Conservation (phyloP, 768 basidiomycete genomes). For the Termitomyces heimii region DNA sequence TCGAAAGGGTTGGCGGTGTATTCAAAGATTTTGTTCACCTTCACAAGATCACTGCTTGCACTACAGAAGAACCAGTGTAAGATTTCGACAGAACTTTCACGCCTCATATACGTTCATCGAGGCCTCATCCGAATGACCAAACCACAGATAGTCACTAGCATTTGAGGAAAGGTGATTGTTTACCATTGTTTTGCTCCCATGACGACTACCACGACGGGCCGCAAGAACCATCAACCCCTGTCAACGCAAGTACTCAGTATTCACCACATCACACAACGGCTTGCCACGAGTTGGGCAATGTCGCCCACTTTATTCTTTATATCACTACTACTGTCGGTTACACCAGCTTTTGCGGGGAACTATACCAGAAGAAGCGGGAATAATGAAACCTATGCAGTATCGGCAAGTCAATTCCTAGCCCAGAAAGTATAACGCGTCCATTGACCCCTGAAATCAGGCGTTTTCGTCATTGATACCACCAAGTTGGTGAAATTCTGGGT, state of each 20-base stretch:
- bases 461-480: conserved; percentile 18
- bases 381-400: conserved; percentile 14
- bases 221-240: background rate
- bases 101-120: background rate
- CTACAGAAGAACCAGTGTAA: background rate
- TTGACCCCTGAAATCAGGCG: conserved; percentile 6
- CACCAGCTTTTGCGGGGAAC: conserved; percentile 6
- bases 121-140: background rate
- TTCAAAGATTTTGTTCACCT: background rate
- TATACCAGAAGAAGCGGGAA: conserved; percentile 6
- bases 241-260: background rate
- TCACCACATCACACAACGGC: background rate
- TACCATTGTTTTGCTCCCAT: conserved; percentile 2
- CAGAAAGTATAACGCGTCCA: background rate
- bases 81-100: background rate
- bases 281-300: conserved; percentile 9
- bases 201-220: background rate
- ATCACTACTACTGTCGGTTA: conserved; percentile 3
- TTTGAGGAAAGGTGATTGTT: background rate
- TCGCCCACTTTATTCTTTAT: background rate
- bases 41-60: background rate
- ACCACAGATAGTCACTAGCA: no score
- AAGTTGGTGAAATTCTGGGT: conserved; percentile 5
- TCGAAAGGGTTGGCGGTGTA: background rate
- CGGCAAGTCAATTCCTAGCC: conserved; percentile 8